Conservation (phyloP, 1,284 basidiomycete genomes). For the Waitea zeae region DNA sequence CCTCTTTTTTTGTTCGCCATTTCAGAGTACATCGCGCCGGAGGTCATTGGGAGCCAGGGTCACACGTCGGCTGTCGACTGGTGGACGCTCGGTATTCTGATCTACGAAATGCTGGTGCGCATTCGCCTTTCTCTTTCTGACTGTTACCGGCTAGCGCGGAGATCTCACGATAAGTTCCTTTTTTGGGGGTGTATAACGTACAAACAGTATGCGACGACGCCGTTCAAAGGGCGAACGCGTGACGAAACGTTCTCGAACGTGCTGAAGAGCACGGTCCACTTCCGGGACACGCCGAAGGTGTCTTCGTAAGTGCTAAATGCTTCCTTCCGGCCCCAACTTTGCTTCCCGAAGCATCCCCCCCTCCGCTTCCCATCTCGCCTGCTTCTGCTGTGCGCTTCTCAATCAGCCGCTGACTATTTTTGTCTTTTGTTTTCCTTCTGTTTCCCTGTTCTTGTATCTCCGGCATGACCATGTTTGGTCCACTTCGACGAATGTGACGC, state of each 20-base stretch:
- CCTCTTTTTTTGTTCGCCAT: slow-evolving; percentile 9
- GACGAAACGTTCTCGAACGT: slow-evolving; percentile 97
- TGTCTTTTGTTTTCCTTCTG: too few relatives aligned
- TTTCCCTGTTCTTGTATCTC: too few relatives aligned
- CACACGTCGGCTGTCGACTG: slow-evolving; percentile 98
- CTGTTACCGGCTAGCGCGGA: slow-evolving; percentile 3
- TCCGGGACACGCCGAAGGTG: slow-evolving; percentile 76
- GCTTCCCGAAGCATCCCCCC: too few relatives aligned
- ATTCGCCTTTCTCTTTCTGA: slow-evolving; percentile 6
- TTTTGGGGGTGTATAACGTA: slow-evolving; percentile 1
- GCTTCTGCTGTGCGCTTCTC: too few relatives aligned
- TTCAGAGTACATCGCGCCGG: slow-evolving; percentile 94
- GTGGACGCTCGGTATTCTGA: slow-evolving; percentile 98
- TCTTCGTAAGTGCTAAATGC: slow-evolving; percentile 50
- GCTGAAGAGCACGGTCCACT: slow-evolving; percentile 72
- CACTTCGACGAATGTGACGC: slow-evolving; percentile 4
- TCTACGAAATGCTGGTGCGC: slow-evolving; percentile 97
- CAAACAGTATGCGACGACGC: slow-evolving; percentile 83
- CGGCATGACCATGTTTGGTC: too few relatives aligned
- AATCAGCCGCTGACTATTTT: too few relatives aligned
- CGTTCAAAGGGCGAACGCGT: slow-evolving; percentile 93
- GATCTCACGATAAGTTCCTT: slow-evolving; percentile 3
- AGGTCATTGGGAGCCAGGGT: slow-evolving; percentile 95
- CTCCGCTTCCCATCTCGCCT: too few relatives aligned
- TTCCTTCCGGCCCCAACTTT: too few relatives aligned